These are phyloP conservation scores for Achaetomiella virescens DNA, from an alignment of 495 filamentous ascomycete species.

Conservation along the genomic window DNA sequence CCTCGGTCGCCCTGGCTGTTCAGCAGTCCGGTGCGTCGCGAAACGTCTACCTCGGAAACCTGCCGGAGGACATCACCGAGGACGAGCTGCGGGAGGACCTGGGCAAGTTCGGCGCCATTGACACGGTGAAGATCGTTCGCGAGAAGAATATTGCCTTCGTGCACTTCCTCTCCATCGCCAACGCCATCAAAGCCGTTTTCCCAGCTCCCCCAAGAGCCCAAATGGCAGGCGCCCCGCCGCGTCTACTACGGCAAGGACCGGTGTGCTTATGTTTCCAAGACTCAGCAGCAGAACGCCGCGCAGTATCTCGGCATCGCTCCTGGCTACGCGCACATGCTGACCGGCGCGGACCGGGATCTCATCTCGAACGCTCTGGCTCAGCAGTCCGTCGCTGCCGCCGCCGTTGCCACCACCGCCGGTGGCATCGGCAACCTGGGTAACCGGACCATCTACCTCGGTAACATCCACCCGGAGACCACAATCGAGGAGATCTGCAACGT, in stretches of 20 bases:
- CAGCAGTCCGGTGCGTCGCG: slow-evolving; percentile 97
- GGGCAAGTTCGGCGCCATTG: slow-evolving; percentile 92
- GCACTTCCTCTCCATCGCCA: slow-evolving; percentile 94
- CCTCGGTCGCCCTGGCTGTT: slow-evolving; percentile 90
- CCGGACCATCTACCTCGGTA: slow-evolving; percentile 94
- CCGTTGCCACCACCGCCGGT: slow-evolving; percentile 91
- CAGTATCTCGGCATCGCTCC: slow-evolving; percentile 97
- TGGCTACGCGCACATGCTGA: slow-evolving; percentile 94
- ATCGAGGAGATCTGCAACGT: slow-evolving; percentile 99
- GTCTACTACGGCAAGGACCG: slow-evolving; percentile 99
- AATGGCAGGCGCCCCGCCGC: slow-evolving; percentile 91
- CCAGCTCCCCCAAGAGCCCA: slow-evolving; percentile 89
- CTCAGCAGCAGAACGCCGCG: slow-evolving; percentile 97
- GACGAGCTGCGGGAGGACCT: slow-evolving; percentile 92
- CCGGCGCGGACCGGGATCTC: slow-evolving; percentile 88
- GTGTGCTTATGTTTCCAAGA: slow-evolving; percentile 98
- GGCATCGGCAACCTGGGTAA: slow-evolving; percentile 97
- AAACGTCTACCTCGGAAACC: slow-evolving; percentile 94
- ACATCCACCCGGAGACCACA: slow-evolving; percentile 97
- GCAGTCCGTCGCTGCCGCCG: slow-evolving; percentile 93
- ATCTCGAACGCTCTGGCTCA: slow-evolving; percentile 95
- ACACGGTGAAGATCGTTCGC: slow-evolving; percentile 95
- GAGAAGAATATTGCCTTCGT: slow-evolving; percentile 99
- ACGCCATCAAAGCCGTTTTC: slow-evolving; percentile 98
- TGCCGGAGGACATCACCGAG: slow-evolving; percentile 83